Evolutionary conservation across 2,329 filamentous ascomycete species (phyloP).

Genomic region (Alternaria sp.): DNA sequence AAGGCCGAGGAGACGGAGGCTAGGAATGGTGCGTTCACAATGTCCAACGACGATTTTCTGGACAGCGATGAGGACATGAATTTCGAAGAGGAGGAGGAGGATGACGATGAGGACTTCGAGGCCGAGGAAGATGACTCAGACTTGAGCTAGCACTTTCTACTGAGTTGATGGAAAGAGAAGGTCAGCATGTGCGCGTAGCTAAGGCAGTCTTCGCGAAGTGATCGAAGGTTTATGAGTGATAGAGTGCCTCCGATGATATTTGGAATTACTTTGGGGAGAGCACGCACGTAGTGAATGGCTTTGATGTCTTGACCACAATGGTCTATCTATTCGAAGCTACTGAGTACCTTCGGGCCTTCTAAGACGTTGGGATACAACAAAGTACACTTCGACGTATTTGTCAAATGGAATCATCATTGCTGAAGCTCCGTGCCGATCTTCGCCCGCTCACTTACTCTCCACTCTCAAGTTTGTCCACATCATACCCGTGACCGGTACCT

Average conservation of each 20-base stretch:
- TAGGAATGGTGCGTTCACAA: not conserved
- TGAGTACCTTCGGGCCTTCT: not conserved
- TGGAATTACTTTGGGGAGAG: not conserved
- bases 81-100: not conserved
- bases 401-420: not conserved
- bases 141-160: not conserved
- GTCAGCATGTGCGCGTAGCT: not conserved
- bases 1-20: conserved; percentile 3
- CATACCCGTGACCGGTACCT: conserved; percentile 11
- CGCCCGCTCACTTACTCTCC: not conserved
- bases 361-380: not conserved
- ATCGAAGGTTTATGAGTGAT: not conserved
- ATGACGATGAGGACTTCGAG: conserved; percentile 1
- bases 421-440: not conserved
- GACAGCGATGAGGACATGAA: conserved; percentile 17
- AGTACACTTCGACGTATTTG: not conserved
- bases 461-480: conserved; percentile 18
- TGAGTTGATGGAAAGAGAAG: not conserved
- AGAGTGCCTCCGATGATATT: not conserved
- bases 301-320: not conserved
- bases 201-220: not conserved
- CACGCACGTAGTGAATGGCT: not conserved
- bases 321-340: not conserved
- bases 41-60: conserved; percentile 7
- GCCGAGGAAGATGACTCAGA: not conserved